phyloP scores from a whole-genome alignment of 2,329 filamentous ascomycete species.

The Bipolaris cookei region DNA sequence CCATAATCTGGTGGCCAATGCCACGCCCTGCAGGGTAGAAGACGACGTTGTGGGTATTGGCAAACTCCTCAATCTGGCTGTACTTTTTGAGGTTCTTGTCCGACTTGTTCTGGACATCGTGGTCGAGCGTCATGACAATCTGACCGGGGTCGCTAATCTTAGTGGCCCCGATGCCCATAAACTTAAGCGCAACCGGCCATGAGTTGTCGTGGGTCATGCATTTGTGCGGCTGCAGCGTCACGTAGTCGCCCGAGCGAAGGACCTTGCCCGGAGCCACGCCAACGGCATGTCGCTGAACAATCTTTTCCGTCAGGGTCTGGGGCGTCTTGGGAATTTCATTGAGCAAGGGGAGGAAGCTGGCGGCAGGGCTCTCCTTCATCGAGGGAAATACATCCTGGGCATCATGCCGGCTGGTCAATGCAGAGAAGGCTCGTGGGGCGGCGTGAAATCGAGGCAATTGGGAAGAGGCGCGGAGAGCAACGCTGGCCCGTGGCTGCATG shows the following conservation, averaged over 20 bases:
- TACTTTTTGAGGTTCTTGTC: slow-evolving; percentile 86
- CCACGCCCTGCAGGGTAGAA: slow-evolving; percentile 80
- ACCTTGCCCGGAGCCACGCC: slow-evolving; percentile 76
- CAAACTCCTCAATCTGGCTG: slow-evolving; percentile 79
- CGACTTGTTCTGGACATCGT: slow-evolving; percentile 85
- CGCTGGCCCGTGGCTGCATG: slow-evolving; percentile 34
- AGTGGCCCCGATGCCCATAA: slow-evolving; percentile 81
- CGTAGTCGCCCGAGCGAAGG: slow-evolving; percentile 82
- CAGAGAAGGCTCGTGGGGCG: slow-evolving; percentile 37
- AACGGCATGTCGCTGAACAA: slow-evolving; percentile 82
- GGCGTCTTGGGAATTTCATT: slow-evolving; percentile 57
- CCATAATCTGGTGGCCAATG: slow-evolving; percentile 92
- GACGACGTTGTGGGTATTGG: slow-evolving; percentile 74
- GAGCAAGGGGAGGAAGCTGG: slow-evolving; percentile 77
- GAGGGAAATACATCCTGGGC: slow-evolving; percentile 62
- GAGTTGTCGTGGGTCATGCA: slow-evolving; percentile 91
- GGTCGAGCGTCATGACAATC: slow-evolving; percentile 83
- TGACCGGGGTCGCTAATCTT: slow-evolving; percentile 74
- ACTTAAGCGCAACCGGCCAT: slow-evolving; percentile 77
- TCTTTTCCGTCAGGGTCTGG: slow-evolving; percentile 91
- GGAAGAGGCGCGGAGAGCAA: slow-evolving; percentile 35
- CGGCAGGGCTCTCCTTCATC: slow-evolving; percentile 63
- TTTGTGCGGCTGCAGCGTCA: slow-evolving; percentile 72
- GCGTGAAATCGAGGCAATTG: slow-evolving; percentile 31
- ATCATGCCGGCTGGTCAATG: slow-evolving; percentile 30